Conservation (phyloP, 2,329 filamentous ascomycete species). For the Sporothrix pallida region DNA sequence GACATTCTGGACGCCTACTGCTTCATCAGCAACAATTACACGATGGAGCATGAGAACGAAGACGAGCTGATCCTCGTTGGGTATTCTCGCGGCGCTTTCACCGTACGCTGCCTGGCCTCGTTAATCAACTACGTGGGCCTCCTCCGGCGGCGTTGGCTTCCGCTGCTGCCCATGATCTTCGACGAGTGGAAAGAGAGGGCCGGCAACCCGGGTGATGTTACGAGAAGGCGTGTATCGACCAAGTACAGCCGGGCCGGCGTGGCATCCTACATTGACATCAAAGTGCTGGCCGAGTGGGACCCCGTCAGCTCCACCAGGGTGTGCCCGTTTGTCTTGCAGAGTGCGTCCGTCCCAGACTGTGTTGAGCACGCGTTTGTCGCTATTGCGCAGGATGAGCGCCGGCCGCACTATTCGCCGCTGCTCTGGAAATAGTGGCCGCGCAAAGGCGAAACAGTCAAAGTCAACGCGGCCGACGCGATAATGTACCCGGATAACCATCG, state of each 20-base stretch:
- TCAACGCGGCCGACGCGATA: too few relatives aligned
- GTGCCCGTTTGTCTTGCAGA: neutral
- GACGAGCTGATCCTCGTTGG: neutral
- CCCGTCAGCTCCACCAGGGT: neutral
- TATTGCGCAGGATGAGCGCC: neutral
- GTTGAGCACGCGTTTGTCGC: neutral
- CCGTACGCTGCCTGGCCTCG: neutral
- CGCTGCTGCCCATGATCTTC: neutral
- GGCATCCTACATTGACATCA: neutral
- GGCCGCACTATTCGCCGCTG: neutral
- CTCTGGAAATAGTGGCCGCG: neutral
- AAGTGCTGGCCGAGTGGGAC: conserved; percentile 3
- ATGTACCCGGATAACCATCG: neutral
- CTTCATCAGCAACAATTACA: conserved; percentile 1
- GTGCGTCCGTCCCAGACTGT: neutral
- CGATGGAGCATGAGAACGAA: neutral
- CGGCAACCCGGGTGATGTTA: neutral
- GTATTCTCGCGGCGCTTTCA: neutral
- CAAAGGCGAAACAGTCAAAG: too few relatives aligned
- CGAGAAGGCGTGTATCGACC: neutral
- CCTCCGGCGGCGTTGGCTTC: neutral
- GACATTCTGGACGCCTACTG: neutral
- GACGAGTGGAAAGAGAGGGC: neutral
- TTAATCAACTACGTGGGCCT: neutral
- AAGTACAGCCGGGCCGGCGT: neutral